Evolutionary conservation across 1,284 basidiomycete genomes (phyloP), one percentile per base, ranked within the genome.

Genomic region (Fistulinella cinereoalba): DNA sequence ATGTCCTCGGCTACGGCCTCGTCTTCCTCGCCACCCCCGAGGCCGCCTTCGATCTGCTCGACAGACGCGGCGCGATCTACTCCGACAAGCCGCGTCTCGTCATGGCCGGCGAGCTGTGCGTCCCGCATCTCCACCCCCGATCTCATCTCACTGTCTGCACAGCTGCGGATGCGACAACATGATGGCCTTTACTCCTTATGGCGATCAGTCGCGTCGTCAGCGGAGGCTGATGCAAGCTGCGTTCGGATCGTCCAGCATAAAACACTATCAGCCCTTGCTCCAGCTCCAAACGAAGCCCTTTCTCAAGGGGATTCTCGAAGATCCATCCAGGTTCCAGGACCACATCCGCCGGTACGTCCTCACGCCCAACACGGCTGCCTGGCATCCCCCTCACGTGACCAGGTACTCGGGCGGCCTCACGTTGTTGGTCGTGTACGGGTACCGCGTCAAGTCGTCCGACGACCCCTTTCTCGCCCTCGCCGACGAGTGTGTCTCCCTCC

Each of bases 151-250:
- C 24, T 41, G 47, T 49, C 52, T 27, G 13, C 27, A 28, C n/a
- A 67, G 65, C 7, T 86, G 85, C 58, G 84, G 83, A 37, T 85
- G 82, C 59, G 74, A 83, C 52, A 76, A 85, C 60, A 86, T 86
- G 81, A 79, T 83, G 46, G 83, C 83, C 0, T 86, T 88, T 62
- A 83, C 81, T 5, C 71, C 72, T 10, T 85, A 86, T 54, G 78
- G 80, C 36, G 77, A 82, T 49, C 71, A 75, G 56, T 73, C 72
- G 41, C 80, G 78, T 49, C 77, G 85, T 32, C 83, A 86, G 62
- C 76, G 85, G 54, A 75, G 69, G 50, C 73, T 86, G 39, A 76
- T 87, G 68, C 76, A 80, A 55, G 73, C 75, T 42, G 85, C 85
- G 11, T 73, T 87, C 34, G 76, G 76, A 27, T 53, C 69, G 18